These are phyloP conservation scores for Austroboletus niveus DNA, from an alignment of 1,284 basidiomycete species.

Conservation along the genomic window DNA sequence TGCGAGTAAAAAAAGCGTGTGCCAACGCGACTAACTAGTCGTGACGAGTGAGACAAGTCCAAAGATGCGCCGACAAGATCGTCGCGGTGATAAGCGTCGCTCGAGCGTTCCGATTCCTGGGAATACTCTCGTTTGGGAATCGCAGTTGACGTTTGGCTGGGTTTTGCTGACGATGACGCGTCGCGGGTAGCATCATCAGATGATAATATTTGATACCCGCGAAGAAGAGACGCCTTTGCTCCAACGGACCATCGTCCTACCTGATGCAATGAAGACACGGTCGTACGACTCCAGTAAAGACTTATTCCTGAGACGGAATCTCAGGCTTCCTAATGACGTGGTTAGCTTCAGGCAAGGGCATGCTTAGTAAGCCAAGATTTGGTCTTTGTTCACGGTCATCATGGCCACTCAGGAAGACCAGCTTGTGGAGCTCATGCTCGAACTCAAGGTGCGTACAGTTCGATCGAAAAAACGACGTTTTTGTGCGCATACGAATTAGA, in stretches of 20 bases:
- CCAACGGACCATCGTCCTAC: background rate
- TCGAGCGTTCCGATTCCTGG: too few species aligned
- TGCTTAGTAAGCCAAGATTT: conserved; percentile 15
- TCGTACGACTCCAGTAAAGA: conserved; percentile 9
- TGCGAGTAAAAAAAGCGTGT: background rate
- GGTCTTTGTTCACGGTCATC: background rate
- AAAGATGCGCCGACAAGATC: conserved; percentile 2
- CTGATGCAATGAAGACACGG: background rate
- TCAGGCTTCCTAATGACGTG: background rate
- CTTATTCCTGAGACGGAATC: background rate
- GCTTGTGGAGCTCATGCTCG: conserved; percentile 62
- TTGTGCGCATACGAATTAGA: conserved; percentile 40
- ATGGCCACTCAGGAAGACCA: conserved; percentile 51
- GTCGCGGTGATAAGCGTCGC: conserved; percentile 5
- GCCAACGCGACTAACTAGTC: background rate
- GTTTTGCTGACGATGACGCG: background rate
- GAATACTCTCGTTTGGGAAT: background rate
- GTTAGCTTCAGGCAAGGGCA: too few species aligned
- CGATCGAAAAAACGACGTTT: background rate
- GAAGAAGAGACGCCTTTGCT: background rate
- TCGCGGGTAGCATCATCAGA: background rate
- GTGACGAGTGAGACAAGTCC: background rate
- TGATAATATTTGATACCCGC: conserved; percentile 1
- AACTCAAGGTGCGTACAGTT: conserved; percentile 52
- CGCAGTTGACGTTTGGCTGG: background rate